Conservation (phyloP, 2,329 filamentous ascomycete species). For the Hypoxylon sp. region DNA sequence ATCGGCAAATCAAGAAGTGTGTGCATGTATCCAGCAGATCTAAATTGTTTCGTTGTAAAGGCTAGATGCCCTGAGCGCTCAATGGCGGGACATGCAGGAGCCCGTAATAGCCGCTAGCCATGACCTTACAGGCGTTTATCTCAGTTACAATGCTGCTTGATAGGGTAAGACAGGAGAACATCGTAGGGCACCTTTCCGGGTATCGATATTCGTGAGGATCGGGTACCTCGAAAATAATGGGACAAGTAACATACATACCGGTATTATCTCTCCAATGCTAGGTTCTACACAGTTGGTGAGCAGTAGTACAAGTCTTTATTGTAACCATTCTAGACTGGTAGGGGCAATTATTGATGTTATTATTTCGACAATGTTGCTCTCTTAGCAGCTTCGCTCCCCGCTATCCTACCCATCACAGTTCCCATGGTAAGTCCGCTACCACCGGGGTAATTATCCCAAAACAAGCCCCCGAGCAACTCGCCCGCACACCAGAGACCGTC, state of each 20-base stretch:
- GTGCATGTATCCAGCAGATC: not conserved
- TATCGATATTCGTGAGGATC: no score
- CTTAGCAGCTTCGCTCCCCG: conserved; percentile 57
- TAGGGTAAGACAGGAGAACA: not conserved
- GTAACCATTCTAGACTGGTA: no score
- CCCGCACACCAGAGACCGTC: conserved; percentile 72
- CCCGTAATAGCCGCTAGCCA: no score
- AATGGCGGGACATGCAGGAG: not conserved
- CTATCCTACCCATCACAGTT: conserved; percentile 64
- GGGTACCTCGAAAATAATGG: no score
- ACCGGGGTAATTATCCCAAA: conserved; percentile 75
- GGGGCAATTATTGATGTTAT: not conserved
- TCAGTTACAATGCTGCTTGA: not conserved
- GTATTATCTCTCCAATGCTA: no score
- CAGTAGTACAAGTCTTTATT: no score
- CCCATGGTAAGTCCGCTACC: conserved; percentile 74
- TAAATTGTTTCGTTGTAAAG: not conserved
- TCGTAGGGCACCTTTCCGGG: no score
- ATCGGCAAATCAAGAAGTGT: not conserved
- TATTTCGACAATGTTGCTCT: conserved; percentile 8
- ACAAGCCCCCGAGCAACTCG: conserved; percentile 77
- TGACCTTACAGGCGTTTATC: not conserved
- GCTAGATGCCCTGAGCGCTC: not conserved
- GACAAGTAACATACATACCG: no score
- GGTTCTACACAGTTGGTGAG: no score